These are phyloP conservation scores for Litchi chinensis DNA, from an alignment of 345 rosid species.

Conservation along the genomic window DNA sequence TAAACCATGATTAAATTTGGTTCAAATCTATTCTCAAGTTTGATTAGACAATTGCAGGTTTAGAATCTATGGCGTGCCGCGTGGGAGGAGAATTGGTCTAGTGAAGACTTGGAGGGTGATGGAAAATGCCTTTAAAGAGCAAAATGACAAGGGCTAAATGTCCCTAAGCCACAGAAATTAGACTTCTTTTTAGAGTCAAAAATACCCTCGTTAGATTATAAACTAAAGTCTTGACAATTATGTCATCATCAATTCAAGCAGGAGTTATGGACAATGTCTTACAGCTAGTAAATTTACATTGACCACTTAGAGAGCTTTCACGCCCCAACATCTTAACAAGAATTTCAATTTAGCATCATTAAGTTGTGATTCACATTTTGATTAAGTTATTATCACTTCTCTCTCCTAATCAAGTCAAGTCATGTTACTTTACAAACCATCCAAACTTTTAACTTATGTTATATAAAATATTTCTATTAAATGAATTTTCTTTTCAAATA, in stretches of 20 bases:
- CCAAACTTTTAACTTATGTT: no score
- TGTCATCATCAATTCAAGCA: conserved; percentile 46
- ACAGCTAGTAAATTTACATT: neutral
- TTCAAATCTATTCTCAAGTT: conserved; percentile 11
- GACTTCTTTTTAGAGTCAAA: neutral
- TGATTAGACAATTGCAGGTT: conserved; percentile 7
- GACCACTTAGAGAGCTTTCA: conserved; percentile 10
- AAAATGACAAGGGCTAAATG: neutral
- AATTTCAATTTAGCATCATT: no score
- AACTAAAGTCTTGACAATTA: conserved; percentile 37
- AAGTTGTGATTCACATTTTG: no score
- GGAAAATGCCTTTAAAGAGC: neutral
- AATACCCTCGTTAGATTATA: conserved; percentile 25
- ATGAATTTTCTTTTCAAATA: no score
- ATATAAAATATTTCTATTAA: no score
- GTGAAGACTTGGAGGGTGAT: neutral
- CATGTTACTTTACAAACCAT: no score
- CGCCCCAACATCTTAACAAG: neutral
- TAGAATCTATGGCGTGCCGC: neutral
- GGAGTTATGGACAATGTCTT: conserved; percentile 33
- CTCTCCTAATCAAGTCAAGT: no score
- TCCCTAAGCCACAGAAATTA: neutral
- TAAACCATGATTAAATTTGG: neutral
- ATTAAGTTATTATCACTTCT: no score
- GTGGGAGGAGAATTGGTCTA: neutral